phyloP scores from a whole-genome alignment of 164 flowering plant genomes.

The Sextonia rubra region DNA sequence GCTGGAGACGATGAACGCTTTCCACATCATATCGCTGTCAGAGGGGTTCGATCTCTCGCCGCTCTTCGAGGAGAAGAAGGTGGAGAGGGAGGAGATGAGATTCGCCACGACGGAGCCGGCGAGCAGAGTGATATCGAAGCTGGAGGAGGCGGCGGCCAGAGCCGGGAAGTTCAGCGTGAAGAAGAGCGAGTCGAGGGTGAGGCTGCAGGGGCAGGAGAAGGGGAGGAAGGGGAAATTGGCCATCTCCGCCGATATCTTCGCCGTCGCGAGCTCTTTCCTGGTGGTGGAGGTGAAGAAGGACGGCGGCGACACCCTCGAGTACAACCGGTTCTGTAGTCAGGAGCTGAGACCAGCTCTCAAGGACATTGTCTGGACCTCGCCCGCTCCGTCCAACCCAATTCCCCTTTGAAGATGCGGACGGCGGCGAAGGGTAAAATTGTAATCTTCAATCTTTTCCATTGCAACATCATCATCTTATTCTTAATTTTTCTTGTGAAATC shows the following conservation, averaged over 20 bases:
- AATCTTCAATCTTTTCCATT: neutral
- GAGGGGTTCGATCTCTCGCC: slow-evolving; percentile 54
- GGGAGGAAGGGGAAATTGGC: slow-evolving; percentile 62
- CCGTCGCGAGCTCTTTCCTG: slow-evolving; percentile 49
- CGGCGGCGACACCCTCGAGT: slow-evolving; percentile 65
- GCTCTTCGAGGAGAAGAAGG: slow-evolving; percentile 44
- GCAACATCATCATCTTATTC: no score
- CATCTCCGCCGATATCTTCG: slow-evolving; percentile 53
- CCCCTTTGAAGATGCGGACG: slow-evolving; percentile 16
- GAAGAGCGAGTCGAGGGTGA: slow-evolving; percentile 38
- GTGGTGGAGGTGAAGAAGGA: slow-evolving; percentile 73
- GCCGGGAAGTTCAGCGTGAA: slow-evolving; percentile 34
- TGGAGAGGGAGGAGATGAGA: slow-evolving; percentile 39
- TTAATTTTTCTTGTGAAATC: no score
- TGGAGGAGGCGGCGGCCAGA: slow-evolving; percentile 43
- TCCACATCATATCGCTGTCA: slow-evolving; percentile 49
- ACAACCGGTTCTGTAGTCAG: slow-evolving; percentile 57
- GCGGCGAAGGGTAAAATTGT: neutral
- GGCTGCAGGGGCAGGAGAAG: slow-evolving; percentile 40
- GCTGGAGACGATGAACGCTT: slow-evolving; percentile 36
- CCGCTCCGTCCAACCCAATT: slow-evolving; percentile 26
- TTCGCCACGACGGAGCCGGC: slow-evolving; percentile 46
- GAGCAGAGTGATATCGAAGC: slow-evolving; percentile 40
- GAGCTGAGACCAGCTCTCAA: slow-evolving; percentile 67
- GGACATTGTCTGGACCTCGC: slow-evolving; percentile 64